Evolutionary conservation across 2,329 filamentous ascomycete genomes (phyloP).

Genomic region (Aspergillus sp.): DNA sequence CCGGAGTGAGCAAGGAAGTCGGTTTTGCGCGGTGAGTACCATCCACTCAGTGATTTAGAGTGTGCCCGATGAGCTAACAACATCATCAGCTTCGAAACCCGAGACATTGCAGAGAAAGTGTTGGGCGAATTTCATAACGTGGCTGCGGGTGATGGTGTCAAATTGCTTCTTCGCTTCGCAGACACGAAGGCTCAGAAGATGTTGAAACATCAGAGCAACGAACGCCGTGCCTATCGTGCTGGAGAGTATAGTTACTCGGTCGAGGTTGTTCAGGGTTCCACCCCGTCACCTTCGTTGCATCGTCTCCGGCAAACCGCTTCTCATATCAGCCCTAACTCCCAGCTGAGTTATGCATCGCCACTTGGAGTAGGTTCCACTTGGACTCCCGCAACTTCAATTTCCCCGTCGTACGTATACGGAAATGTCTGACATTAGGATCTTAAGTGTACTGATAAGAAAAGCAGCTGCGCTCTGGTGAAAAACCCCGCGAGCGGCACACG

Average conservation of each 20-base stretch:
- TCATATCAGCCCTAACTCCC: constrained; percentile 37
- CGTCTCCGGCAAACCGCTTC: constrained; percentile 34
- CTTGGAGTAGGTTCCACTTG: constrained; percentile 35
- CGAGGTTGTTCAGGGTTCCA: constrained; percentile 39
- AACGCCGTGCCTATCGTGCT: constrained; percentile 89
- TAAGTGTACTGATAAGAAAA: constrained; percentile 20
- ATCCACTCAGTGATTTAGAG: neutral
- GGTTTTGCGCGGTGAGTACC: constrained; percentile 78
- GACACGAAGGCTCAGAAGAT: constrained; percentile 96
- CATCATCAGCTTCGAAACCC: constrained; percentile 68
- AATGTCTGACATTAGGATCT: constrained; percentile 1
- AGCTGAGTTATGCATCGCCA: constrained; percentile 39
- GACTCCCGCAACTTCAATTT: constrained; percentile 44
- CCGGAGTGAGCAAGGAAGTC: constrained; percentile 87
- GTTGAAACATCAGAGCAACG: constrained; percentile 90
- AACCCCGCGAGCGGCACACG: constrained; percentile 29
- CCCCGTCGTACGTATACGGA: constrained; percentile 37
- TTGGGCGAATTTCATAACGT: constrained; percentile 79
- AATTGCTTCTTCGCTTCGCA: constrained; percentile 91
- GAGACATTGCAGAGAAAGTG: constrained; percentile 83
- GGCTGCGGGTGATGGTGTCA: constrained; percentile 69
- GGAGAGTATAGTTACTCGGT: constrained; percentile 75
- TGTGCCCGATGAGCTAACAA: constrained; percentile 7
- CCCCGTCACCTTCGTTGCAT: constrained; percentile 38
- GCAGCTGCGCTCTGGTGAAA: constrained; percentile 34